Evolutionary conservation across 2,329 filamentous ascomycete genomes (phyloP).

Genomic region (Phoma sp.): DNA sequence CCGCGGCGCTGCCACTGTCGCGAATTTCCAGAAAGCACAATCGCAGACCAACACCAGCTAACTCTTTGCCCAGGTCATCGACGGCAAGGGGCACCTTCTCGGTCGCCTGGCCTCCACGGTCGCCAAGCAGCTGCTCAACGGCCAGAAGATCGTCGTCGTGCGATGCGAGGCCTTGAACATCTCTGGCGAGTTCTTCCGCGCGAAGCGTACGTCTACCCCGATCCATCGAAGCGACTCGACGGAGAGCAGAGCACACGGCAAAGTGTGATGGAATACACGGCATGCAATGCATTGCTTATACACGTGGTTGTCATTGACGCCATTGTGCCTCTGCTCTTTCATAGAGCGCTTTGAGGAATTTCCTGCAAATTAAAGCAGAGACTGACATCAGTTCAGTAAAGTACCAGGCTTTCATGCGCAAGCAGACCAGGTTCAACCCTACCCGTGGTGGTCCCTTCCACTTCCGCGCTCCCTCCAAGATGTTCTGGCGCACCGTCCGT

Average conservation of each 20-base stretch:
- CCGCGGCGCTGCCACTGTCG: constrained; percentile 18
- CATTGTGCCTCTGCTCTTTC: constrained; percentile 20
- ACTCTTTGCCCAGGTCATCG: constrained; percentile 71
- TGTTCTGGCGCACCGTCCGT: constrained; percentile 99
- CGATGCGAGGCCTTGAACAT: constrained; percentile 99
- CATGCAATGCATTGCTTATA: constrained; percentile 14
- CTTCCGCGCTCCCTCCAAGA: constrained; percentile 98
- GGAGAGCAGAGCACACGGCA: constrained; percentile 25
- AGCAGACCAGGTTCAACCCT: constrained; percentile 99
- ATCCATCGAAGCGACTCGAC: constrained; percentile 21
- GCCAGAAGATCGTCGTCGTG: constrained; percentile 99
- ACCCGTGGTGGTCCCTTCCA: constrained; percentile 99
- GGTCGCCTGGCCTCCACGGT: constrained; percentile 98
- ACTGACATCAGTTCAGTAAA: constrained; percentile 74
- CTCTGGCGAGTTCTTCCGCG: constrained; percentile 99
- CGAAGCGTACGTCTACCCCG: constrained; percentile 86
- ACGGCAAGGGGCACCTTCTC: constrained; percentile 99
- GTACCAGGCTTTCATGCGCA: constrained; percentile 99
- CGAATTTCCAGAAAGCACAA: constrained; percentile 11
- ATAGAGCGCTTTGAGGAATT: constrained; percentile 21
- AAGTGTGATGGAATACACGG: constrained; percentile 18
- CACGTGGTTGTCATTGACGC: constrained; percentile 12
- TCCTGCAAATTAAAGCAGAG: constrained; percentile 35
- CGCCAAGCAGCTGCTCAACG: constrained; percentile 98
- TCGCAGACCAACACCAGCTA: constrained; percentile 33